A percentile compares a stretch with the other conserved stretches of the same genome.
These are phyloP conservation scores for Saccharomyces hybrid DNA, from an alignment of 1,139 yeast genomes.

Conservation along the genomic window DNA sequence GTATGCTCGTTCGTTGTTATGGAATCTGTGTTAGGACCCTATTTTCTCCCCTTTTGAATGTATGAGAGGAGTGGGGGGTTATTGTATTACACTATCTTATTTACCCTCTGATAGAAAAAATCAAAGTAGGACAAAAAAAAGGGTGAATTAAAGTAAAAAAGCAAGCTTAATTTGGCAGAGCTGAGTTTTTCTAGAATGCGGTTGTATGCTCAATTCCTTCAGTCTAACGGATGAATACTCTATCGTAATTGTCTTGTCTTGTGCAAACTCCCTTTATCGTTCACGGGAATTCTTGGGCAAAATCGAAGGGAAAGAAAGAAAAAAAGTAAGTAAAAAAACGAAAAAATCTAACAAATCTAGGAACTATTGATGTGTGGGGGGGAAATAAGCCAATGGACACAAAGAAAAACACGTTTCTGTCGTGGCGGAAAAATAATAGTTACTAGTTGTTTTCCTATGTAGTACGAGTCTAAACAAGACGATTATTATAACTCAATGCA, in stretches of 20 bases:
- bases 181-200: neutral
- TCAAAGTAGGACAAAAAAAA: no score
- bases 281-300: neutral
- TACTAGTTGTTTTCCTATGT: neutral
- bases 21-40: no score
- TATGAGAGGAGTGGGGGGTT: constrained; percentile 1
- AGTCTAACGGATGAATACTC: no score
- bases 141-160: no score
- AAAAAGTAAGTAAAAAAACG: neutral
- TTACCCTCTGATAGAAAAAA: no score
- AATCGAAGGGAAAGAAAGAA: neutral
- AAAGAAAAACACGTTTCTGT: neutral
- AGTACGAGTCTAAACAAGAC: neutral
- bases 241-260: neutral
- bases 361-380: neutral
- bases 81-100: neutral
- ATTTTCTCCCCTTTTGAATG: constrained; percentile 1
- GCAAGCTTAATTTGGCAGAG: no score
- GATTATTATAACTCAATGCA: neutral
- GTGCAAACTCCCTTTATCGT: neutral
- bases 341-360: neutral
- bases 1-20: neutral
- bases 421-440: neutral
- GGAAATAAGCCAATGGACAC: neutral
- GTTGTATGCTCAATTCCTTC: no score